Base-by-base conservation (phyloP, 371 early-diverging fungal species). In the Apophysomyces ossiformis region DNA sequence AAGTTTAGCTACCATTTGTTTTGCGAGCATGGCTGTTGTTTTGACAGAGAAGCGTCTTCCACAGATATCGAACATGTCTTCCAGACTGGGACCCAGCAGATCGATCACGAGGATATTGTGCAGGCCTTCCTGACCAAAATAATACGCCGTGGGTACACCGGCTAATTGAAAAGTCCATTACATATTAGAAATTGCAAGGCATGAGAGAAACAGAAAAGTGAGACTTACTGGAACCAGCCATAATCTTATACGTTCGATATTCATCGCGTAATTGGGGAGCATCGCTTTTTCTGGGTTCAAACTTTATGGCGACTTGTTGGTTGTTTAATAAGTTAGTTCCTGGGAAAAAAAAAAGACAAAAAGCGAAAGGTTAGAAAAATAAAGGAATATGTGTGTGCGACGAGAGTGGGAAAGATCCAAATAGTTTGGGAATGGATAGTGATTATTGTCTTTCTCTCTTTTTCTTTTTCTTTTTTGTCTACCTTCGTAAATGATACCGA, bases 401-500 rank as follows among this genome's bases (percentile, higher is more conserved):
- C 32, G 32, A 26, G 32, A 26, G 32, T 26, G 32, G 32, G 32
- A 26, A 26, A 26, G 32, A 26, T 2, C 32, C 32, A 26, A 26
- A 26, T 0, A 3, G 32, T 26, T 26, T 26, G 32, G 32, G 32
- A 26, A 26, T 26, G 32, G 32, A 26, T 26, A 3, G 2, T 26
- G 1, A 26, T 26, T 26, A 26, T 26, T 1, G 26, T 26, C 26
- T 26, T 26, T 2, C 32, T 26, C 32, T 26, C 32, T 26, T 26
- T 26, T 26, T 26, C 58, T n/a, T 36, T 54, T 32, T 54, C 32
- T 18, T 26, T 11, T 37, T 36, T 36, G 9, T n/a, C 58, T 85
- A 92, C 97, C 97, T 89, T 96, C 96, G 77, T 95, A 96, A 68
- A 96, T 95, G 74, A 95, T 89, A 57, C 97, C 97, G 83, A 96